Conservation (phyloP, 345 rosid species). For the Melaleuca alternifolia region DNA sequence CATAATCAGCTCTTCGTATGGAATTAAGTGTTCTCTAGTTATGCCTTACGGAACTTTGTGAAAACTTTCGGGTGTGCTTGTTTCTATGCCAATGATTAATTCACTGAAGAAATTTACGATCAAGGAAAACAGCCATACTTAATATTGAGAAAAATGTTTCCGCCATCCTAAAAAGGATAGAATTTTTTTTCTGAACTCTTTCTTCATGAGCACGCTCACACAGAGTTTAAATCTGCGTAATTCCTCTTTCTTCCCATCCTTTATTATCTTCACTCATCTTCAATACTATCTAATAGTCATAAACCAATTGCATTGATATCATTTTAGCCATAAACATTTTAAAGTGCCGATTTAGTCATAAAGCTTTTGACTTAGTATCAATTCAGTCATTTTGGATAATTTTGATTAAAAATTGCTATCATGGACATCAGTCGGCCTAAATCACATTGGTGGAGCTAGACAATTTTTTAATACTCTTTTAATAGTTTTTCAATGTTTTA, state of each 20-base stretch:
- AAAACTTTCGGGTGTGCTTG: not conserved
- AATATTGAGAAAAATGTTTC: not conserved
- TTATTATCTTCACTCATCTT: too few relatives aligned
- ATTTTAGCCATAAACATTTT: too few relatives aligned
- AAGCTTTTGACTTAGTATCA: too few relatives aligned
- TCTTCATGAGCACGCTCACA: not conserved
- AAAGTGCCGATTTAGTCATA: too few relatives aligned
- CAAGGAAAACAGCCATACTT: not conserved
- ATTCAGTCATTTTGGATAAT: too few relatives aligned
- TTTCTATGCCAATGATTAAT: not conserved
- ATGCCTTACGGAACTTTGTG: not conserved
- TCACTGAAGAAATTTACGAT: not conserved
- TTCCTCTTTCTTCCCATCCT: not conserved
- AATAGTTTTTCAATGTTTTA: too few relatives aligned
- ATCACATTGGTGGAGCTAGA: too few relatives aligned
- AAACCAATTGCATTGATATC: too few relatives aligned
- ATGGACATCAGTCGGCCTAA: too few relatives aligned
- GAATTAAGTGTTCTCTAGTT: not conserved
- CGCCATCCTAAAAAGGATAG: not conserved
- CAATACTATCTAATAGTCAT: too few relatives aligned
- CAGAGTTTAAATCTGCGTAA: not conserved
- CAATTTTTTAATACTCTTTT: too few relatives aligned
- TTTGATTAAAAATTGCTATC: too few relatives aligned
- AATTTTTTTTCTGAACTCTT: not conserved
- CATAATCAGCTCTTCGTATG: not conserved